A percentile compares a stretch with the other conserved stretches of the same genome.
These are phyloP conservation scores for Cucurbita ficifolia DNA, from an alignment of 306 rosid genomes.

Conservation along the genomic window DNA sequence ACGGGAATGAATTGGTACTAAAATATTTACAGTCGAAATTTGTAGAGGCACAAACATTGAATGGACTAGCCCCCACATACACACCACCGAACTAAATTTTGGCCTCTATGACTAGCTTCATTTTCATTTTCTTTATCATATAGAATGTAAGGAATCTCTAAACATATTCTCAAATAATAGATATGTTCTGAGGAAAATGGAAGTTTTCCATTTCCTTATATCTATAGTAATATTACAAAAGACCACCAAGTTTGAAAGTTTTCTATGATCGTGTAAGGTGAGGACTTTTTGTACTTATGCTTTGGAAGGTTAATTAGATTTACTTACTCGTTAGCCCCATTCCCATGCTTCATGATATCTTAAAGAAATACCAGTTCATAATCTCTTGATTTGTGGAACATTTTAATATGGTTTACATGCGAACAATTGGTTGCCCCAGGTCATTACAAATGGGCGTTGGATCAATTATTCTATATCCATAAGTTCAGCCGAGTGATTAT, in stretches of 20 bases:
- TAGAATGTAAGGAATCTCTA: neutral
- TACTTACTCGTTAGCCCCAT: neutral
- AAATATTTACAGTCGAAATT: slow-evolving; percentile 11
- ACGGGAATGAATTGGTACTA: slow-evolving; percentile 8
- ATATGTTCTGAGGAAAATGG: neutral
- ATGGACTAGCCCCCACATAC: slow-evolving; percentile 21
- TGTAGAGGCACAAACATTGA: slow-evolving; percentile 34
- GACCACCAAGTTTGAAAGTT: neutral
- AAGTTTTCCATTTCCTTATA: neutral
- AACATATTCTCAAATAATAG: neutral
- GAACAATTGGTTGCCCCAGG: slow-evolving; percentile 27
- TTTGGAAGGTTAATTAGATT: neutral
- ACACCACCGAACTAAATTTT: slow-evolving; percentile 22
- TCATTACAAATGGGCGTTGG: slow-evolving; percentile 98
- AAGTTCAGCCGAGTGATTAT: slow-evolving; percentile 71
- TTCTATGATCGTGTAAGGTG: neutral
- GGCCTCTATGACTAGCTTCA: slow-evolving; percentile 58
- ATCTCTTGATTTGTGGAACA: neutral
- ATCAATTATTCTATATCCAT: slow-evolving; percentile 66
- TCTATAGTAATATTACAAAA: neutral
- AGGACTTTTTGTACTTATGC: neutral
- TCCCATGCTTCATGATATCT: neutral
- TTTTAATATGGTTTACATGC: neutral
- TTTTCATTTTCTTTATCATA: slow-evolving; percentile 1
- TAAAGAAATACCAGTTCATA: neutral